Evolutionary conservation across 2,329 filamentous ascomycete species (phyloP).

Genomic region (Cryphonectria radicalis): DNA sequence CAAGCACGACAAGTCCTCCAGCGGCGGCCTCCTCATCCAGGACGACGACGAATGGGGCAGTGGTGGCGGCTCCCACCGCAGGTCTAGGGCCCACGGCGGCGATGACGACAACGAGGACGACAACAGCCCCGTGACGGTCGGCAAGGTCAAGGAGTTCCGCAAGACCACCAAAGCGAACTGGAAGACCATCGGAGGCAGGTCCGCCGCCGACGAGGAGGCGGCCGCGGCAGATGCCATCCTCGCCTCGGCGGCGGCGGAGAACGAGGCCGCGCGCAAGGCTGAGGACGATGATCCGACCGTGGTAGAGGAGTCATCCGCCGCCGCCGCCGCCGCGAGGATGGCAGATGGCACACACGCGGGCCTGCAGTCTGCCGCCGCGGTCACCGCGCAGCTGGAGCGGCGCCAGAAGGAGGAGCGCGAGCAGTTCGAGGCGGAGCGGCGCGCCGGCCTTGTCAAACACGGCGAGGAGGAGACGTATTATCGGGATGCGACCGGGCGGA

Average conservation of each 20-base stretch:
- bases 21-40: constrained; percentile 60
- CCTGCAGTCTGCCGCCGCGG: constrained; percentile 80
- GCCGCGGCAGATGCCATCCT: constrained; percentile 81
- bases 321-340: constrained; percentile 59
- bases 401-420: constrained; percentile 47
- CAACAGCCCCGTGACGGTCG: constrained; percentile 54
- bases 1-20: constrained; percentile 49
- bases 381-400: constrained; percentile 69
- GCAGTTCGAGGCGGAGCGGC: constrained; percentile 38
- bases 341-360: constrained; percentile 86
- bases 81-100: constrained; percentile 43
- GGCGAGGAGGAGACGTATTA: constrained; percentile 81
- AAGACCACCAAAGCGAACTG: constrained; percentile 79
- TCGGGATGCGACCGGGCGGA: constrained; percentile 90
- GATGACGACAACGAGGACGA: constrained; percentile 56
- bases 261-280: constrained; percentile 52
- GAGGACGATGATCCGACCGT: constrained; percentile 56
- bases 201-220: constrained; percentile 50
- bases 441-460: constrained; percentile 41
- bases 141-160: constrained; percentile 66
- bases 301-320: constrained; percentile 43
- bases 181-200: constrained; percentile 63
- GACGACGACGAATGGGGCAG: constrained; percentile 64
- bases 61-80: neutral
- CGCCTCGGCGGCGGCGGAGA: constrained; percentile 71